These are phyloP conservation scores for Themeda triandra DNA, from an alignment of 176 grass and related monocot genomes.

Conservation along the genomic window DNA sequence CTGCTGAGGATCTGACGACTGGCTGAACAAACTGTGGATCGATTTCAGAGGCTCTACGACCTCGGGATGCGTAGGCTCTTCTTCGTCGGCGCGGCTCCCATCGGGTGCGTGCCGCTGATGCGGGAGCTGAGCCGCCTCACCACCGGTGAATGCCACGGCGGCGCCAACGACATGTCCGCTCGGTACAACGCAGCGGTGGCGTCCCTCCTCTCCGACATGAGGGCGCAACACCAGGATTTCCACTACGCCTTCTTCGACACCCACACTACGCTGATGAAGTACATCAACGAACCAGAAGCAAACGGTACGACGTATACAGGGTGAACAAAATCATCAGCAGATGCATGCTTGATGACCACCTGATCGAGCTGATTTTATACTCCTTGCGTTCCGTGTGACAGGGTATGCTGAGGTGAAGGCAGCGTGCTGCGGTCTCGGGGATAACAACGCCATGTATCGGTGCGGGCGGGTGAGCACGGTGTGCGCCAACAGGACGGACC, in stretches of 20 bases:
- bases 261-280: slow-evolving; percentile 6
- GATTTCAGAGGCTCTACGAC: slow-evolving; percentile 48
- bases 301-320: slow-evolving; percentile 12
- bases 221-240: slow-evolving; percentile 20
- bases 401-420: neutral
- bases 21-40: neutral
- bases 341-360: too few relatives aligned
- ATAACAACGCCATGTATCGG: neutral
- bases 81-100: slow-evolving; percentile 45
- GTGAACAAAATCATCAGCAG: too few relatives aligned
- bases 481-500: neutral
- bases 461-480: neutral
- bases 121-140: slow-evolving; percentile 26
- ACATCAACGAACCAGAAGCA: slow-evolving; percentile 42
- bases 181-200: slow-evolving; percentile 42
- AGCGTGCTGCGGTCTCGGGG: slow-evolving; percentile 10
- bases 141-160: slow-evolving; percentile 30
- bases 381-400: neutral
- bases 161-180: slow-evolving; percentile 45
- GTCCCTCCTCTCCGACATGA: slow-evolving; percentile 39
- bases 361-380: too few relatives aligned
- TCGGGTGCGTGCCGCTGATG: slow-evolving; percentile 58
- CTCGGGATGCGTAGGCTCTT: slow-evolving; percentile 56
- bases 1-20: neutral
- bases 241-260: slow-evolving; percentile 57